These are phyloP conservation scores for Aspergillus pseudoglaucus DNA, from an alignment of 2,329 filamentous ascomycete species.

Conservation along the genomic window DNA sequence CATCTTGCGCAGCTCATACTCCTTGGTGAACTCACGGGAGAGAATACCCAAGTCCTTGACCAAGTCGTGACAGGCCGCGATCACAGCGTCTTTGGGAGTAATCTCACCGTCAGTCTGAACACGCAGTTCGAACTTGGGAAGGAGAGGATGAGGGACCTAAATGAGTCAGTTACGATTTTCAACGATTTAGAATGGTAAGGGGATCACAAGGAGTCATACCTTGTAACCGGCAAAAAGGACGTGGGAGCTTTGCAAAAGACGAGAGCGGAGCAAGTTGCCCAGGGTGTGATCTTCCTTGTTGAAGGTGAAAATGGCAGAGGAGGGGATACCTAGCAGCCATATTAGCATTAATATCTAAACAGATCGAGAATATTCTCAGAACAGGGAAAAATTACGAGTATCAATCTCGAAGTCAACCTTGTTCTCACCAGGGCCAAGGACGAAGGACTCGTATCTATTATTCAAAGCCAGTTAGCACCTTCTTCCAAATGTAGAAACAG, in stretches of 20 bases:
- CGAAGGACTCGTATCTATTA: slow-evolving; percentile 82
- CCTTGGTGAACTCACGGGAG: slow-evolving; percentile 83
- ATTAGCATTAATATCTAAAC: background rate
- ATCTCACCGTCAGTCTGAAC: slow-evolving; percentile 87
- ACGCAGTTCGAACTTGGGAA: slow-evolving; percentile 61
- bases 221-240: slow-evolving; percentile 92
- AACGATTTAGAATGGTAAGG: too few relatives aligned
- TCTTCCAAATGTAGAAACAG: background rate
- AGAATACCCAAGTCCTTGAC: slow-evolving; percentile 74
- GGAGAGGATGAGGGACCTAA: slow-evolving; percentile 41
- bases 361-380: background rate
- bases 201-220: too few relatives aligned
- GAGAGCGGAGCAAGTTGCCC: slow-evolving; percentile 79
- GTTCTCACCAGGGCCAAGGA: slow-evolving; percentile 81
- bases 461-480: slow-evolving; percentile 7
- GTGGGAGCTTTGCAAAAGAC: slow-evolving; percentile 75
- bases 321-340: slow-evolving; percentile 65
- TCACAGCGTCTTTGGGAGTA: slow-evolving; percentile 80
- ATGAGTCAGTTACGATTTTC: too few relatives aligned
- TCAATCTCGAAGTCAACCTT: slow-evolving; percentile 86
- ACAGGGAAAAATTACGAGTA: slow-evolving; percentile 60
- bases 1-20: slow-evolving; percentile 84
- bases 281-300: slow-evolving; percentile 97
- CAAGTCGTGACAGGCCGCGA: slow-evolving; percentile 72
- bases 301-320: slow-evolving; percentile 90